A percentile compares a stretch with the other conserved stretches of the same genome.
phyloP scores from a whole-genome alignment of 164 flowering plant genomes.

The Vitis vinifera region DNA sequence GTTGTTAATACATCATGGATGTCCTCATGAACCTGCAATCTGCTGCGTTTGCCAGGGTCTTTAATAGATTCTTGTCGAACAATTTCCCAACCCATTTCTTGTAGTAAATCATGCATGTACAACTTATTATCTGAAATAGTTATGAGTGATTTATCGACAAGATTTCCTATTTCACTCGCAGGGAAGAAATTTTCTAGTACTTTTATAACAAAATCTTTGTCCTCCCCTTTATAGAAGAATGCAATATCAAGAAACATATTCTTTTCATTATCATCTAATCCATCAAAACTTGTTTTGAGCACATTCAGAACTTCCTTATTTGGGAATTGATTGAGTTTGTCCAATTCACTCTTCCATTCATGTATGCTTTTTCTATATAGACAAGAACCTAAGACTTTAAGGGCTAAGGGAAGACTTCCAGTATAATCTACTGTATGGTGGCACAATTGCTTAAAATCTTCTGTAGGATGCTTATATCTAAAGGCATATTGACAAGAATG shows the following conservation, averaged over 20 bases:
- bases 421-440: not conserved
- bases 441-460: not conserved
- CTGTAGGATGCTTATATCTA: not conserved
- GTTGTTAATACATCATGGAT: too few relatives aligned
- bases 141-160: too few relatives aligned
- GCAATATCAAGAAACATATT: not conserved
- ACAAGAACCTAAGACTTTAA: constrained; percentile 8
- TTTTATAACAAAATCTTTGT: not conserved
- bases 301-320: not conserved
- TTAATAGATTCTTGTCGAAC: too few relatives aligned
- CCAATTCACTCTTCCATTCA: not conserved
- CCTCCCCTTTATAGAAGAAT: not conserved
- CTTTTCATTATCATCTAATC: too few relatives aligned
- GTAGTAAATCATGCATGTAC: too few relatives aligned
- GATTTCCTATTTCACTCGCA: too few relatives aligned
- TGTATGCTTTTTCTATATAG: not conserved
- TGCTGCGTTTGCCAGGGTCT: too few relatives aligned
- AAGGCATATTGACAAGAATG: not conserved
- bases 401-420: constrained; percentile 6
- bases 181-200: not conserved
- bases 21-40: too few relatives aligned
- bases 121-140: too few relatives aligned
- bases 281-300: not conserved
- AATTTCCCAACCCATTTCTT: too few relatives aligned
- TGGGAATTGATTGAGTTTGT: not conserved